A percentile compares a stretch with the other conserved stretches of the same genome.
phyloP scores from a whole-genome alignment of 345 rosid genomes.

The Eutrema japonicum region DNA sequence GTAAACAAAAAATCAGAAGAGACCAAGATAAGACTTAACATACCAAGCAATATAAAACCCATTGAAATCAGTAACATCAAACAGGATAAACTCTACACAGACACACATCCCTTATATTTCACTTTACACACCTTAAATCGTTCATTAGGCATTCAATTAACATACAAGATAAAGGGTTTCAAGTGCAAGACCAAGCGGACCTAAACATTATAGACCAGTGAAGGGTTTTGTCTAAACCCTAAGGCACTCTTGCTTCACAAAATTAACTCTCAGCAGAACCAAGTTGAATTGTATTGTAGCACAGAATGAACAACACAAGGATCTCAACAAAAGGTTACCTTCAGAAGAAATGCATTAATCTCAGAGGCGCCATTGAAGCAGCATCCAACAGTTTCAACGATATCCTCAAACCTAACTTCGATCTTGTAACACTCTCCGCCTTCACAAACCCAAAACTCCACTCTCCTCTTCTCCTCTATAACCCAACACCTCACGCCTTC shows the following conservation, averaged over 20 bases:
- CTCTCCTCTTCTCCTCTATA: slow-evolving; percentile 67
- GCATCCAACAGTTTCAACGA: slow-evolving; percentile 66
- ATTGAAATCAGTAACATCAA: not conserved
- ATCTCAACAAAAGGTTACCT: slow-evolving; percentile 49
- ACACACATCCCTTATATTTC: not conserved
- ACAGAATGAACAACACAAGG: too few species aligned
- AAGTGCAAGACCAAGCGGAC: not conserved
- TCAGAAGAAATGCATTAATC: slow-evolving; percentile 62
- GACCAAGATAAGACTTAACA: slow-evolving; percentile 15
- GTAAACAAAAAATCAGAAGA: slow-evolving; percentile 9
- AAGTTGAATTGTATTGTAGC: not conserved
- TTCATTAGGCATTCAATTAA: not conserved
- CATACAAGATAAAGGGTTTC: not conserved
- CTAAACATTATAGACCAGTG: not conserved
- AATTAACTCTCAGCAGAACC: not conserved
- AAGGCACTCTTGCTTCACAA: not conserved
- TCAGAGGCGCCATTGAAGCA: slow-evolving; percentile 45
- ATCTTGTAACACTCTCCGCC: slow-evolving; percentile 59
- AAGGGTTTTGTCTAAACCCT: not conserved
- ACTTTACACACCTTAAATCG: not conserved
- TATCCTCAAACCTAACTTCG: slow-evolving; percentile 72
- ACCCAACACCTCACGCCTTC: slow-evolving; percentile 80
- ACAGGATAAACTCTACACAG: not conserved
- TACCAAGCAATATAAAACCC: not conserved
- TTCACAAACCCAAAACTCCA: slow-evolving; percentile 74